phyloP scores from a whole-genome alignment of 1,284 basidiomycete species.

The Puccinia hordei region DNA sequence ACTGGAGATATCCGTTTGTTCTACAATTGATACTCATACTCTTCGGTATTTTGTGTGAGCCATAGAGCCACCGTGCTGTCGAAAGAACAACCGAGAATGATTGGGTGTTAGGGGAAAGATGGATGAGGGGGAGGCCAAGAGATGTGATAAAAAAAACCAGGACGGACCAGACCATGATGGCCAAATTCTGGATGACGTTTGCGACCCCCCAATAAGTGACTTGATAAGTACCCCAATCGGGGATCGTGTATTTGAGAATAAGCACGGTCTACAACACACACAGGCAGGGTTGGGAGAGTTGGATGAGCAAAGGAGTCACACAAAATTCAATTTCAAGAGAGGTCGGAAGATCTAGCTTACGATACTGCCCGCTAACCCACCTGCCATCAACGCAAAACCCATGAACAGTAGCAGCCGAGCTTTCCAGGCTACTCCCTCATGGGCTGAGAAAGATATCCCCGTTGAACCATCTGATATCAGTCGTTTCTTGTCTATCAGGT shows the following conservation, averaged over 20 bases:
- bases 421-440: slow-evolving; percentile 77
- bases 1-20: neutral
- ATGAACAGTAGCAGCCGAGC: slow-evolving; percentile 87
- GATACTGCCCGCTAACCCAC: slow-evolving; percentile 87
- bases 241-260: slow-evolving; percentile 86
- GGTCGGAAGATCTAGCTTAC: no score
- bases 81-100: neutral
- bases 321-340: slow-evolving; percentile 56
- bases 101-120: neutral
- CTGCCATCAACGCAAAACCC: slow-evolving; percentile 94
- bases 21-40: slow-evolving; percentile 43
- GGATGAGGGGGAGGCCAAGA: neutral
- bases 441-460: slow-evolving; percentile 65
- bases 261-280: slow-evolving; percentile 70
- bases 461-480: slow-evolving; percentile 72
- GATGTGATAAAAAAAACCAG: neutral
- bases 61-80: slow-evolving; percentile 41
- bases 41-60: slow-evolving; percentile 47
- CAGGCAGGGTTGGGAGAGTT: no score
- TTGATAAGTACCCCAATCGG: slow-evolving; percentile 72
- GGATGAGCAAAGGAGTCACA: neutral
- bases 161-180: slow-evolving; percentile 73
- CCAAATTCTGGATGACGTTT: slow-evolving; percentile 86
- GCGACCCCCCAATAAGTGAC: slow-evolving; percentile 86
- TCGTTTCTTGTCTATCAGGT: slow-evolving; percentile 91